phyloP scores from a whole-genome alignment of 108 stramenopile species.

The Aureococcus anophagefferens region DNA sequence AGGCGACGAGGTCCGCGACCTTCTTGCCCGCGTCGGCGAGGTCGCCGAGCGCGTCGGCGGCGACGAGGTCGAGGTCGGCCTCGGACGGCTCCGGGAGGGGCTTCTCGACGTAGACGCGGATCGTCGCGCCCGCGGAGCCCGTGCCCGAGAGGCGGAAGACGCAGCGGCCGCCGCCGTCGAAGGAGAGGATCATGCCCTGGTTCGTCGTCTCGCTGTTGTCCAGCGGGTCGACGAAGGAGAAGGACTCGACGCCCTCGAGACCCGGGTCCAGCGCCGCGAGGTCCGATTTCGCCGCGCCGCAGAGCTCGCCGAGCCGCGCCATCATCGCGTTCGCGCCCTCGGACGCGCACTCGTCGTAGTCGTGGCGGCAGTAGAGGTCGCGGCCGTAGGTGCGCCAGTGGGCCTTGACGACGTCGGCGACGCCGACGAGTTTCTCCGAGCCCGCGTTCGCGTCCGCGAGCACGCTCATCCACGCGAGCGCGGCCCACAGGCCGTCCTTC shows the following conservation, averaged over 20 bases:
- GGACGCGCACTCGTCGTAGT: conserved; percentile 91
- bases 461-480: conserved; percentile 94
- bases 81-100: conserved; percentile 64
- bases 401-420: conserved; percentile 73
- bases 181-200: conserved; percentile 83
- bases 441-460: conserved; percentile 79
- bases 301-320: conserved; percentile 56
- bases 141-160: conserved; percentile 95
- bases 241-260: conserved; percentile 33
- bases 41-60: not conserved
- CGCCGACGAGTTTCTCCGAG: conserved; percentile 42
- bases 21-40: not conserved
- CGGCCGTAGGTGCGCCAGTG: conserved; percentile 93
- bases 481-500: conserved; percentile 99
- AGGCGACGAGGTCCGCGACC: not conserved
- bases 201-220: conserved; percentile 72
- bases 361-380: conserved; percentile 96
- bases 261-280: conserved; percentile 44
- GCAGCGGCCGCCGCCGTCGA: conserved; percentile 72
- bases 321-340: conserved; percentile 76
- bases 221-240: conserved; percentile 90
- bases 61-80: not conserved
- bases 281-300: conserved; percentile 44
- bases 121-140: conserved; percentile 88
- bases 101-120: conserved; percentile 94